Percentiles rank a stretch among this genome's conserved stretches.
These are phyloP conservation scores for Rhypophila decipiens DNA, from an alignment of 495 filamentous ascomycete genomes.

Conservation along the genomic window DNA sequence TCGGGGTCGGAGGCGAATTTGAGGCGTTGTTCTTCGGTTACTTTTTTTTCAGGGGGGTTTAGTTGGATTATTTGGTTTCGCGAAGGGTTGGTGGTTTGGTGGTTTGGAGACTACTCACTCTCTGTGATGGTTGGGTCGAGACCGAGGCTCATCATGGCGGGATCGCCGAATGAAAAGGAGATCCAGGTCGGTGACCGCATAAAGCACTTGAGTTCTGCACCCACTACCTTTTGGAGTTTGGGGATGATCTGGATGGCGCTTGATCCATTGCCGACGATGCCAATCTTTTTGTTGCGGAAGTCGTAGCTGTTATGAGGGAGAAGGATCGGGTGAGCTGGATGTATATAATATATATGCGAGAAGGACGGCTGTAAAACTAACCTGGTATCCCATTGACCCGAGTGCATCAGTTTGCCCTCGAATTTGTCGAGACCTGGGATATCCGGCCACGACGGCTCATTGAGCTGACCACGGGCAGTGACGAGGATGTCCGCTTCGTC, in stretches of 20 bases:
- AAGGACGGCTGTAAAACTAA: neutral
- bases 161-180: conserved; percentile 32
- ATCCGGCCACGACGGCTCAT: conserved; percentile 49
- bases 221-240: conserved; percentile 49
- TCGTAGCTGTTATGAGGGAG: conserved; percentile 31
- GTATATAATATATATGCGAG: neutral
- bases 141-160: conserved; percentile 33
- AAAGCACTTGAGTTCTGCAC: conserved; percentile 54
- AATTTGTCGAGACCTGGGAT: conserved; percentile 52
- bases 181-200: conserved; percentile 67
- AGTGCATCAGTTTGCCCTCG: conserved; percentile 53
- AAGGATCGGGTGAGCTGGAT: neutral
- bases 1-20: conserved; percentile 25
- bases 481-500: conserved; percentile 52
- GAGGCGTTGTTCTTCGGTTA: conserved; percentile 28
- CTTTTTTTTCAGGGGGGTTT: conserved; percentile 8
- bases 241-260: conserved; percentile 69
- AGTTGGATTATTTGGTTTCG: neutral
- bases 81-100: neutral
- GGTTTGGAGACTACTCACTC: conserved; percentile 23
- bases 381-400: conserved; percentile 41
- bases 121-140: conserved; percentile 26
- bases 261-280: conserved; percentile 52
- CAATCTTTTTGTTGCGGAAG: conserved; percentile 46
- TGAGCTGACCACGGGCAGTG: conserved; percentile 61